phyloP scores from a whole-genome alignment of 1,284 basidiomycete species.

The Kalmanozyma brasiliensis region DNA sequence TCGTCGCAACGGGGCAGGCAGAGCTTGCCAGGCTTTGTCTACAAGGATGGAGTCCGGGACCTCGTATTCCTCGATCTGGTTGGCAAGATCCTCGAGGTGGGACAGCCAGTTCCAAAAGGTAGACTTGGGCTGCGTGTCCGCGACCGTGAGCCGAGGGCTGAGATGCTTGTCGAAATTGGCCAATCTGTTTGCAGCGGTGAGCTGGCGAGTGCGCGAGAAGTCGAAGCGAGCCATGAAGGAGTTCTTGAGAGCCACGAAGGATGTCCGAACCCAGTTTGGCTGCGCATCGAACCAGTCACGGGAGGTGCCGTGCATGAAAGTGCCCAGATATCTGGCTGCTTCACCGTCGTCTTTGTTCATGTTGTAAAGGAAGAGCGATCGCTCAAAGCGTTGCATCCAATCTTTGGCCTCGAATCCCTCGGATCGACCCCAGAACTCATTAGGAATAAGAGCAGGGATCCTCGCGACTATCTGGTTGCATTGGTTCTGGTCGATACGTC shows the following conservation, averaged over 20 bases:
- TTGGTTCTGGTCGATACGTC: neutral
- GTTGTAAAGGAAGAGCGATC: neutral
- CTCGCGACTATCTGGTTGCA: too few species aligned
- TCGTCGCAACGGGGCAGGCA: too few species aligned
- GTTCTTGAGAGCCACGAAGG: neutral
- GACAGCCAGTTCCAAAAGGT: too few species aligned
- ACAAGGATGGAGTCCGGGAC: neutral
- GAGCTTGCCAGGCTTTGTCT: neutral
- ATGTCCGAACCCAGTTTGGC: neutral
- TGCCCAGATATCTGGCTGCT: neutral
- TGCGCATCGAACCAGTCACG: neutral
- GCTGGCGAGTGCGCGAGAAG: too few species aligned
- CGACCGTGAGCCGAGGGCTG: too few species aligned
- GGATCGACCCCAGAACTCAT: neutral
- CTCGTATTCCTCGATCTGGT: neutral
- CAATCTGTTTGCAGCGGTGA: too few species aligned
- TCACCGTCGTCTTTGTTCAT: neutral
- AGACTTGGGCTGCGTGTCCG: too few species aligned
- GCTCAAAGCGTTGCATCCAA: slow-evolving; percentile 6
- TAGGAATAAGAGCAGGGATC: too few species aligned
- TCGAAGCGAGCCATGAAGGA: too few species aligned
- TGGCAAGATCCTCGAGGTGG: too few species aligned
- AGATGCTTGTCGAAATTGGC: too few species aligned
- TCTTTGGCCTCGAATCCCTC: neutral
- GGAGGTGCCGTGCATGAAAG: neutral